These are phyloP conservation scores for Phytophthora sp. DNA, from an alignment of 352 stramenopile species.

Conservation along the genomic window DNA sequence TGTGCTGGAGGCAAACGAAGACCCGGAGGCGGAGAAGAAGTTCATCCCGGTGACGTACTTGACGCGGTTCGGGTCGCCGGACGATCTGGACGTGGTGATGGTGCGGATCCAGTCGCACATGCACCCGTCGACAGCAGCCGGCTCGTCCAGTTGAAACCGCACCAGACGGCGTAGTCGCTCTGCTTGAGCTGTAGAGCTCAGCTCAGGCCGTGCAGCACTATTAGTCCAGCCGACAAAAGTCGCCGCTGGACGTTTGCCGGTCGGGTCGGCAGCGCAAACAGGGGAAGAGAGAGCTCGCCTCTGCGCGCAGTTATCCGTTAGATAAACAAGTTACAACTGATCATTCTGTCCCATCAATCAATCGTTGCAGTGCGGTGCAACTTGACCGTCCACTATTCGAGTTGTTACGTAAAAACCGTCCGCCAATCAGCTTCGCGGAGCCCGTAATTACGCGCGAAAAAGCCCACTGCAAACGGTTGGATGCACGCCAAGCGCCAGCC, in stretches of 20 bases:
- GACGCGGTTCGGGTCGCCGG: conserved; percentile 61
- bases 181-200: conserved; percentile 41
- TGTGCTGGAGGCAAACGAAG: conserved; percentile 55
- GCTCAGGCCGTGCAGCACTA: conserved; percentile 32
- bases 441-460: conserved; percentile 1
- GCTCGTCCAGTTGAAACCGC: conserved; percentile 39
- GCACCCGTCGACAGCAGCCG: conserved; percentile 26
- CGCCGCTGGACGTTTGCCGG: conserved; percentile 13
- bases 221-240: conserved; percentile 30
- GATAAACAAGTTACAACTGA: conserved; percentile 33
- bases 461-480: conserved; percentile 23
- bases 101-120: conserved; percentile 50
- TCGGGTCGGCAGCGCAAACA: conserved; percentile 21
- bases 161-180: conserved; percentile 14
- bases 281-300: conserved; percentile 1
- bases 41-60: conserved; percentile 78
- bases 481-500: background rate
- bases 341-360: background rate
- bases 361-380: conserved; percentile 1
- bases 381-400: conserved; percentile 2
- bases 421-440: background rate
- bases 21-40: conserved; percentile 42
- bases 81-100: conserved; percentile 66
- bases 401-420: background rate
- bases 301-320: conserved; percentile 33